Base-by-base conservation (phyloP, 1,284 basidiomycete genomes). In the Apiotrichum akiyoshidainum region DNA sequence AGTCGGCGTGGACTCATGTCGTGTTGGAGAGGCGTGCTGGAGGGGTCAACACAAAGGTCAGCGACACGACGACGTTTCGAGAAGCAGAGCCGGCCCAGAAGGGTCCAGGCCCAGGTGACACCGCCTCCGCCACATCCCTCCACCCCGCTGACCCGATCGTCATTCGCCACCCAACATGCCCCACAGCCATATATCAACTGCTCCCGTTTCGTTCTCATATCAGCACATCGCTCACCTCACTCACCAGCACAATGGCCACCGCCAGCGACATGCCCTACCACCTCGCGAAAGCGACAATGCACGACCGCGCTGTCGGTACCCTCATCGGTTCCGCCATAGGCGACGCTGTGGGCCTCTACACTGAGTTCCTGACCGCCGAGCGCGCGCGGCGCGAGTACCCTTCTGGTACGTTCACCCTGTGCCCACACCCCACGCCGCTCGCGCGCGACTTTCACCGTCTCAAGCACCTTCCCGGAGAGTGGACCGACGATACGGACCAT, bases 401-500 rank as follows among this genome's bases (percentile, higher is more conserved):
- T 17, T 2, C 9, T 1, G 16, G 42, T 14, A 46, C 17, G 31
- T 58, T 58, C 26, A 31, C 54, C 1, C 60, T 61, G 16, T 37
- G 33, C 14, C 60, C 60, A 1, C 33, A 26, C 4, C 35, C 57
- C 2, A 62, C 60, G 14, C 60, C 50, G 17, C 58, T 62, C n/a
- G 54, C 51, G 12, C 60, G 47, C 42, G 60, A 62, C 60, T 51
- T 56, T 11, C 60, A 62, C 51, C 57, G 60, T 19, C 50, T 58
- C 19, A 54, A 58, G 47, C 60, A 62, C 51, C 37, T 33, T 0
- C 37, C 37, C 1, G 60, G 60, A 40, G 57, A 62, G 44, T 62
- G 60, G 60, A 62, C 60, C 12, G 60, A 62, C 54, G 60, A 62
- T 54, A 62, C 60, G 46, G 60, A 62, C 60, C 60, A 62, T 39